Conservation (phyloP, 2,329 filamentous ascomycete species). For the Gnomoniopsis smithogilvyi region DNA sequence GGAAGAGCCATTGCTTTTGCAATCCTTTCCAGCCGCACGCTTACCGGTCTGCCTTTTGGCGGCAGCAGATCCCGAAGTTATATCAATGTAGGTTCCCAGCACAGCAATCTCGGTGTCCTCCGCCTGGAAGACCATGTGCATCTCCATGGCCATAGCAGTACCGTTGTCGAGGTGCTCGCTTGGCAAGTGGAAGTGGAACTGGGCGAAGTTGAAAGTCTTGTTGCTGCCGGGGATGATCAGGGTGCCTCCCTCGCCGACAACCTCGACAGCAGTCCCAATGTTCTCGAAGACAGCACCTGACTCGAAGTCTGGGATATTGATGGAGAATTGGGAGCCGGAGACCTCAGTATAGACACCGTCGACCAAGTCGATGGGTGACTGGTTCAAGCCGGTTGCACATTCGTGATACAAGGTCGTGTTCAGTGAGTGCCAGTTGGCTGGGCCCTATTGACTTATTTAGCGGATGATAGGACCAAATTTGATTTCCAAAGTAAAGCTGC, state of each 20-base stretch:
- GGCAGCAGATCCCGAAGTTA: slow-evolving; percentile 27
- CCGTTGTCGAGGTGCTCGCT: slow-evolving; percentile 45
- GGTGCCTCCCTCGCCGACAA: slow-evolving; percentile 42
- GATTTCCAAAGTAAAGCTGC: neutral
- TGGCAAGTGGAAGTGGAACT: slow-evolving; percentile 50
- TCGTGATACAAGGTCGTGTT: slow-evolving; percentile 38
- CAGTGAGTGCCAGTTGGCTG: slow-evolving; percentile 32
- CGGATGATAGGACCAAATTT: no score
- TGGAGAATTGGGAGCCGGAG: slow-evolving; percentile 28
- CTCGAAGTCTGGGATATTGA: slow-evolving; percentile 38
- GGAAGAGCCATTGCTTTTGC: slow-evolving; percentile 30
- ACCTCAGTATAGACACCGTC: slow-evolving; percentile 31
- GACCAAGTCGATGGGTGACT: slow-evolving; percentile 57
- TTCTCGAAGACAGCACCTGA: slow-evolving; percentile 51
- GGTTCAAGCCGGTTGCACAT: slow-evolving; percentile 49
- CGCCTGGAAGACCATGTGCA: slow-evolving; percentile 58
- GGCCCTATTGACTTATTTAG: slow-evolving; percentile 23
- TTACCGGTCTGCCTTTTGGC: slow-evolving; percentile 16
- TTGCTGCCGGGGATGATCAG: slow-evolving; percentile 1
- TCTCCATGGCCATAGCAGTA: slow-evolving; percentile 47
- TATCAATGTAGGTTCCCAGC: slow-evolving; percentile 41
- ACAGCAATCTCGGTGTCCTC: slow-evolving; percentile 38
- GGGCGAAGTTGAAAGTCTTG: slow-evolving; percentile 34
- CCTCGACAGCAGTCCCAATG: slow-evolving; percentile 55
- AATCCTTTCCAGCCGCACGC: slow-evolving; percentile 14